Evolutionary conservation across 768 basidiomycete species (phyloP), one percentile per base, ranked within the genome.

Genomic region (Rhodocollybia butyracea): DNA sequence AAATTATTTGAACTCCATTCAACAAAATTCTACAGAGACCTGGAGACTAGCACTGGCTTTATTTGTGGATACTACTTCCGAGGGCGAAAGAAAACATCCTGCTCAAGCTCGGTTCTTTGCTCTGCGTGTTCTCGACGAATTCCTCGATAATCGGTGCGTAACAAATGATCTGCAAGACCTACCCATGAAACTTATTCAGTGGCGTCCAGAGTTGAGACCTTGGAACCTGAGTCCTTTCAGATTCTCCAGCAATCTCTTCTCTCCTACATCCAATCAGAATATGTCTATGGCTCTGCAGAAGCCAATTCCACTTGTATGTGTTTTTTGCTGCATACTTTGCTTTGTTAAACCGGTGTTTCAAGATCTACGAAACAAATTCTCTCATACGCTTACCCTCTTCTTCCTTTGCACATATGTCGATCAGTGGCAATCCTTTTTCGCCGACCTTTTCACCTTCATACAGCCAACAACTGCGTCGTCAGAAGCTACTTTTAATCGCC

Each of bases 361-460:
- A 95, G 93, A 90, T 72, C 73, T 98, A 53, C 86, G 95, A 66
- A 98, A 98, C 78, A 97, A 97, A 70, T 92, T 94, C 73, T 90
- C 91, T 26, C 91, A 94, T 74, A 91, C 91, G 34, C 77, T 94
- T 57, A 89, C 91, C 1, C 81, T 92, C 46, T 85, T 95, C 73
- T 95, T 95, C 73, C 80, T 95, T 50, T 86, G 85, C 76, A 86
- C 89, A 12, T 97, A 96, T 70, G 81, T 85, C 60, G 81, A 86
- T 53, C 89, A 89, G 71, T 91, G 91, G 86, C 88, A 93, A 56
- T 72, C 85, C 29, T 91, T 98, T 79, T 88, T 97, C 76, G 70
- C 79, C 61, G 84, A 90, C 68, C 73, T 91, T 43, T 86, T 91
- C 69, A 73, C 83, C 39, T 83, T 93, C 63, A 84, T 92, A 59